Evolutionary conservation across 108 stramenopile genomes (phyloP).

Genomic region (Fragilaria crotonensis): DNA sequence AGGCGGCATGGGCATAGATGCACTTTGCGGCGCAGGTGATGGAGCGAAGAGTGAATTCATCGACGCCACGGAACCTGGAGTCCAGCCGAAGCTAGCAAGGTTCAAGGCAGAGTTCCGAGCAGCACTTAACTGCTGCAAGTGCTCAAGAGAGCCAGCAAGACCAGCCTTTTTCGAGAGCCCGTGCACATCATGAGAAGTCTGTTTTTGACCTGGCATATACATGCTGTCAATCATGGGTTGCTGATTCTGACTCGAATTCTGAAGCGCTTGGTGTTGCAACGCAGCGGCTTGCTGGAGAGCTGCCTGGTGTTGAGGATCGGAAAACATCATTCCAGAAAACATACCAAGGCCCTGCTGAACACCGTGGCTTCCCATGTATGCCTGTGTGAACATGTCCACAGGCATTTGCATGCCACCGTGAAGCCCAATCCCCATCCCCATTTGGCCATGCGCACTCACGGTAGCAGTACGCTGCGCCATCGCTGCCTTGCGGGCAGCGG

Average conservation of each 20-base stretch:
- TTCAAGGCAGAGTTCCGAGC: slow-evolving; percentile 16
- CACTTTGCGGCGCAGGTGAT: background rate
- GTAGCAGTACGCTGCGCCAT: slow-evolving; percentile 24
- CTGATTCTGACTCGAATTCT: too few species aligned
- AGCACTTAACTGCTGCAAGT: slow-evolving; percentile 35
- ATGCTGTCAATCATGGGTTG: too few species aligned
- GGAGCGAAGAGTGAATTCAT: background rate
- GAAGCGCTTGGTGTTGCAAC: background rate
- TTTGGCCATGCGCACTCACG: background rate
- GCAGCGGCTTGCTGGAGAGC: background rate
- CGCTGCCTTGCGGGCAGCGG: slow-evolving; percentile 53
- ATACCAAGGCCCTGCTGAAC: slow-evolving; percentile 9
- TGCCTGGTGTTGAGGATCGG: background rate
- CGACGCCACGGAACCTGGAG: background rate
- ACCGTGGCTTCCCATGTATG: slow-evolving; percentile 9
- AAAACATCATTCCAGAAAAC: background rate
- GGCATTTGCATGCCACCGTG: background rate
- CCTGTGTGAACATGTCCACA: background rate
- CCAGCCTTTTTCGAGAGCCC: background rate
- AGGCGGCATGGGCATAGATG: background rate
- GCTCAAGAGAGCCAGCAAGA: slow-evolving; percentile 26
- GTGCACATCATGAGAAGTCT: background rate
- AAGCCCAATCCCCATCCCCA: background rate
- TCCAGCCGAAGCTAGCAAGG: slow-evolving; percentile 9
- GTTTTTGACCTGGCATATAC: too few species aligned